Evolutionary conservation across 495 filamentous ascomycete species (phyloP).

Genomic region (Xylaria curta): DNA sequence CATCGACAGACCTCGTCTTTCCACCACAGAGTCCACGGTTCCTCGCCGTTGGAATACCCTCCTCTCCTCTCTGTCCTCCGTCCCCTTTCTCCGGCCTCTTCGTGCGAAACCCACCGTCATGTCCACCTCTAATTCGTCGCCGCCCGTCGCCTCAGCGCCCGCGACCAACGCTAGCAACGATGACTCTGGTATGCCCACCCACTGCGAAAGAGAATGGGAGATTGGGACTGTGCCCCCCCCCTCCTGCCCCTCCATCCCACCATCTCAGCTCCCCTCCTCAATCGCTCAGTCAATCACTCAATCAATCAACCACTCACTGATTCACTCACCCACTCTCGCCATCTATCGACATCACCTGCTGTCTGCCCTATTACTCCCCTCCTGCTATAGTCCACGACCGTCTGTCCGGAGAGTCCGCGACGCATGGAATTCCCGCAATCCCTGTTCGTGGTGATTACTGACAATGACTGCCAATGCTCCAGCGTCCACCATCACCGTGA

Average conservation of each 20-base stretch:
- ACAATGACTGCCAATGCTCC: constrained; percentile 32
- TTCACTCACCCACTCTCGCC: background rate
- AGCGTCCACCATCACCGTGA: constrained; percentile 60
- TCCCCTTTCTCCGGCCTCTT: constrained; percentile 15
- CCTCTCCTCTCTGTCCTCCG: constrained; percentile 2
- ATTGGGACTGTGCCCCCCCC: constrained; percentile 17
- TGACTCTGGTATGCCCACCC: constrained; percentile 39
- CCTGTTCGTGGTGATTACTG: constrained; percentile 30
- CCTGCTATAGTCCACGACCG: background rate
- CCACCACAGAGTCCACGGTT: constrained; percentile 23
- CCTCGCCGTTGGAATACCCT: constrained; percentile 25
- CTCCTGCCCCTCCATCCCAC: constrained; percentile 24
- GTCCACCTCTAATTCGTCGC: constrained; percentile 38
- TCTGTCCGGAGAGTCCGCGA: constrained; percentile 17
- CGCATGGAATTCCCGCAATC: constrained; percentile 22
- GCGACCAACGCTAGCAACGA: constrained; percentile 43
- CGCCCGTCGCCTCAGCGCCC: constrained; percentile 37
- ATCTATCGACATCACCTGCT: background rate
- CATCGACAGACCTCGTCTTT: constrained; percentile 6
- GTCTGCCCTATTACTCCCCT: constrained; percentile 9
- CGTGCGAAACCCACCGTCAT: constrained; percentile 35
- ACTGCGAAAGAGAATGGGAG: background rate
- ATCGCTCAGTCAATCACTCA: constrained; percentile 10
- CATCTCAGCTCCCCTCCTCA: constrained; percentile 28
- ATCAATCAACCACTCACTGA: background rate